Percentiles rank a stretch among this genome's conserved stretches.
These are phyloP conservation scores for Fusarium sp. DNA, from an alignment of 2,329 filamentous ascomycete species.

Conservation along the genomic window DNA sequence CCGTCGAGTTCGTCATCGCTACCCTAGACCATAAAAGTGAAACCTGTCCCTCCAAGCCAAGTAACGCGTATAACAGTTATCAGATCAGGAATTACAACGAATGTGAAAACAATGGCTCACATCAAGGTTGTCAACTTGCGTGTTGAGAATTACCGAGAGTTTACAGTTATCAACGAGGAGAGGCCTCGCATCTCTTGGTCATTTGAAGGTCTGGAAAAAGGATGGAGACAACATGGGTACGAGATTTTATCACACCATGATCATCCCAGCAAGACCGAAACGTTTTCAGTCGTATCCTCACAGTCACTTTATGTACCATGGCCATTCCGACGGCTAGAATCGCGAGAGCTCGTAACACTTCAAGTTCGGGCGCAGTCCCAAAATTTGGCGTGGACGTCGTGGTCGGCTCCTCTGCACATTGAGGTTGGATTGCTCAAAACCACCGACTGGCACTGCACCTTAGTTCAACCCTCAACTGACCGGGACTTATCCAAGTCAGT, in stretches of 20 bases:
- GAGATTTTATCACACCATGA: constrained; percentile 51
- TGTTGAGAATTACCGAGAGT: constrained; percentile 52
- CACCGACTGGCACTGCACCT: background rate
- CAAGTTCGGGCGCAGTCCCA: constrained; percentile 46
- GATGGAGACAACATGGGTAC: constrained; percentile 56
- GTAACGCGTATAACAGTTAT: background rate
- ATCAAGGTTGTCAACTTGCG: background rate
- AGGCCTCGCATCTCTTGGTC: constrained; percentile 58
- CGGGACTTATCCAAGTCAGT: background rate
- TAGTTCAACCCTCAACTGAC: background rate
- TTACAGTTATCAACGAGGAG: constrained; percentile 55
- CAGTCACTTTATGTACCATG: constrained; percentile 55
- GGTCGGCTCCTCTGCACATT: background rate
- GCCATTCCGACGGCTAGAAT: constrained; percentile 49
- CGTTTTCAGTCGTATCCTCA: constrained; percentile 45
- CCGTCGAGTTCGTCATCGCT: background rate
- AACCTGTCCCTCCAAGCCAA: background rate
- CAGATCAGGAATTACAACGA: background rate
- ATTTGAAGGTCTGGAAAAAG: constrained; percentile 49
- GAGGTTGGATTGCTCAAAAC: background rate
- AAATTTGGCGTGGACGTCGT: background rate
- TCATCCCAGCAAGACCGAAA: background rate
- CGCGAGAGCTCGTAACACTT: constrained; percentile 45
- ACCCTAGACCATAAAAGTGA: background rate
- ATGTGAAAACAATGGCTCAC: background rate